Conservation (phyloP, 2,329 filamentous ascomycete species). For the Monilinia vaccinii-corymbosi region DNA sequence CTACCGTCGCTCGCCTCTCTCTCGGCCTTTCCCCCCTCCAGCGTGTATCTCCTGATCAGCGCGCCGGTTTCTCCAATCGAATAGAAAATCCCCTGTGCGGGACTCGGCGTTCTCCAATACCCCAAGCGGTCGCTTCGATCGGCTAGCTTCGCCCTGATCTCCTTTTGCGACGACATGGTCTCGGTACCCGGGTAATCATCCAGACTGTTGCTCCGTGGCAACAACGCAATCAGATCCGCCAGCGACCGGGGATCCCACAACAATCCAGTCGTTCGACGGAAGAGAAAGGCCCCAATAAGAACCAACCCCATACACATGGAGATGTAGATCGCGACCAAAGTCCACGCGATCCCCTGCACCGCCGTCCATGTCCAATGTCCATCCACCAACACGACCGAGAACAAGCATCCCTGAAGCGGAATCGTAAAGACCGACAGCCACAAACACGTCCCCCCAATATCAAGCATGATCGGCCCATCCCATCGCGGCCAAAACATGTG, state of each 20-base stretch:
- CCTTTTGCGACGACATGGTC: slow-evolving; percentile 41
- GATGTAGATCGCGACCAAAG: slow-evolving; percentile 63
- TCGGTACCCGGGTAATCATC: slow-evolving; percentile 64
- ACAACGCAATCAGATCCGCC: slow-evolving; percentile 69
- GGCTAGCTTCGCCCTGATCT: slow-evolving; percentile 44
- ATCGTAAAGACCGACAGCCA: slow-evolving; percentile 76
- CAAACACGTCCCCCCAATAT: slow-evolving; percentile 55
- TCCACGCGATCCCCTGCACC: slow-evolving; percentile 71
- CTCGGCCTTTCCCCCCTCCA: slow-evolving; percentile 37
- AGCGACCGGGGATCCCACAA: slow-evolving; percentile 79
- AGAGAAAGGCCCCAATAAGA: slow-evolving; percentile 56
- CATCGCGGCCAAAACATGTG: slow-evolving; percentile 61
- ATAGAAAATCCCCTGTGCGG: slow-evolving; percentile 61
- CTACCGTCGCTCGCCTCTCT: slow-evolving; percentile 28
- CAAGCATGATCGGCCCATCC: slow-evolving; percentile 58
- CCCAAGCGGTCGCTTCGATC: slow-evolving; percentile 65
- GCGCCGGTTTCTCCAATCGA: slow-evolving; percentile 60
- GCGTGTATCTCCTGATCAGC: slow-evolving; percentile 41
- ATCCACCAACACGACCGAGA: slow-evolving; percentile 51
- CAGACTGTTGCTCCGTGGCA: slow-evolving; percentile 72
- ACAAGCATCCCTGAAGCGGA: slow-evolving; percentile 71
- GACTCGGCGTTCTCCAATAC: slow-evolving; percentile 69
- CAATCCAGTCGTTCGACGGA: slow-evolving; percentile 59
- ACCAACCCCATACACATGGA: slow-evolving; percentile 51
- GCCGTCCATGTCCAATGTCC: slow-evolving; percentile 70